Base-by-base conservation (phyloP, 768 basidiomycete species). In the Suillus variegatus region DNA sequence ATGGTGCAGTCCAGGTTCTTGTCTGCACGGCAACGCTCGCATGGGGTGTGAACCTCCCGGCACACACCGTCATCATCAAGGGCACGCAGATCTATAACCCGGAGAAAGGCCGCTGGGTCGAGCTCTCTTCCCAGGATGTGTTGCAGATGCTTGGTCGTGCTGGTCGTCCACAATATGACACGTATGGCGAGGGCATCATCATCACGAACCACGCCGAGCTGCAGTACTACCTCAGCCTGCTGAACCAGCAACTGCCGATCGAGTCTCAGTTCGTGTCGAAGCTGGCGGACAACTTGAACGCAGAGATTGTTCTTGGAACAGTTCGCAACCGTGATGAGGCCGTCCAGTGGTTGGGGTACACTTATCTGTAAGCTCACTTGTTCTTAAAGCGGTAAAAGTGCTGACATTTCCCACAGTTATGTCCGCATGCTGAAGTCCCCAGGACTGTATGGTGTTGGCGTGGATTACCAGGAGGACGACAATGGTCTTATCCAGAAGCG, bases 31-130 rank as follows among this genome's bases (percentile, higher is more conserved):
- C 97, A 6, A 99, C 97, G 2, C 89, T 99, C 44, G 97, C 97
- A 1, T 99, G 97, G 97, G 97, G 97, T 81, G 97, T 99, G 78
- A 99, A 99, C 74, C 81, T 99, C 0, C 97, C 97, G 4, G 97
- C 96, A 1, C 97, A 99, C 69, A 92, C 94, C 9, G 97, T 98
- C 78, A 95, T 99, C 80, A 98, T 99, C 84, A 99, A 99, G 76
- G 97, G 97, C n/a, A 99, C 97, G 0, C 96, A 99, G 79, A 96
- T 99, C 67, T 99, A 99, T 79, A 98, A 97, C 76, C 97, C 97
- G 0, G 96, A 97, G 78, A 97, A 99, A 79, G 97, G 97, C 22
- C 88, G 93, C 5, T 99, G 97, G 97, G 91, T 93, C 5, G 97
- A 99, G 75, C 80, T 99, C 7, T 96, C 94, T 1, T 88, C 91